Evolutionary conservation across 2,329 filamentous ascomycete genomes (phyloP).

Genomic region (Arachnopeziza araneosa): DNA sequence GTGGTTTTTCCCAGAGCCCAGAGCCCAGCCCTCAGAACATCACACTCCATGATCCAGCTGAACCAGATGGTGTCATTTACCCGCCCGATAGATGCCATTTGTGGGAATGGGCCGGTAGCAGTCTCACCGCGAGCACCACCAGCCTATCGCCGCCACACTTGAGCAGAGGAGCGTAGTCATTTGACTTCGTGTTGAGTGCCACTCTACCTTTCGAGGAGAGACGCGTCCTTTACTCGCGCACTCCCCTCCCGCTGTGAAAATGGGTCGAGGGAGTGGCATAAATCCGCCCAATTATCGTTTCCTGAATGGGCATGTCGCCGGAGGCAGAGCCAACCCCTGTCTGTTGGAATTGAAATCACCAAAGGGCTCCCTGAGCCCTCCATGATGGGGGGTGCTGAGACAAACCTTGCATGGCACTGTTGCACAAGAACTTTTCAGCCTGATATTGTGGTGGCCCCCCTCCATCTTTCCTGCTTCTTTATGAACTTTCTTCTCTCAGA

Average conservation of each 20-base stretch:
- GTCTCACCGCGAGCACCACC: neutral
- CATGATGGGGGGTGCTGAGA: neutral
- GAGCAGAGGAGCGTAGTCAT: neutral
- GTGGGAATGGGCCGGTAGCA: neutral
- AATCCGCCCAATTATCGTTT: neutral
- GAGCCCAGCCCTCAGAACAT: too few species aligned
- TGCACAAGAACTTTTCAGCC: neutral
- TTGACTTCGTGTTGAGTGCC: neutral
- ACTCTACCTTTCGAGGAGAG: neutral
- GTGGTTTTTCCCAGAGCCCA: too few species aligned
- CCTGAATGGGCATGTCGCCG: neutral
- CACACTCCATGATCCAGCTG: too few species aligned
- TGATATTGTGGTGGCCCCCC: neutral
- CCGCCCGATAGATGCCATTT: neutral
- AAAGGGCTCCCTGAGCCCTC: neutral
- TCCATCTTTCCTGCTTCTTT: neutral
- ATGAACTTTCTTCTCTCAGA: neutral
- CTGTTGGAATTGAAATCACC: neutral
- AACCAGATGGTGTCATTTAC: neutral
- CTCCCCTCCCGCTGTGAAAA: neutral
- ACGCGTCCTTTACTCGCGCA: neutral
- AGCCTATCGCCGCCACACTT: neutral
- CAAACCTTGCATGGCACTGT: neutral
- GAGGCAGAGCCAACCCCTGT: neutral
- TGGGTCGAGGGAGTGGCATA: neutral